Evolutionary conservation across 768 basidiomycete species (phyloP).

Genomic region (Tylopilus rubrobrunneus): DNA sequence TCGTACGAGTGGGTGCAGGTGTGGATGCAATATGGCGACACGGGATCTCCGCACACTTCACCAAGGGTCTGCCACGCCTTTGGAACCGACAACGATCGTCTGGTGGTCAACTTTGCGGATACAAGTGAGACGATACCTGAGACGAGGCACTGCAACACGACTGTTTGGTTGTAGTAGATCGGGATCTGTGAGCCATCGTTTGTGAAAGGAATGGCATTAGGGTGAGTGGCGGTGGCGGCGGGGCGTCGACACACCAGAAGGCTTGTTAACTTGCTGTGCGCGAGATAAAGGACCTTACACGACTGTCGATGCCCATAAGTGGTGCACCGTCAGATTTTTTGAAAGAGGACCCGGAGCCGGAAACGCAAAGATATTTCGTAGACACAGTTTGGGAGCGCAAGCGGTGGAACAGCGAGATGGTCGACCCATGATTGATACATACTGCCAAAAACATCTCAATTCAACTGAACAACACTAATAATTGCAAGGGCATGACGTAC

Average conservation of each 20-base stretch:
- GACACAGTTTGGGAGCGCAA: slow-evolving; percentile 92
- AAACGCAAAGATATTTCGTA: slow-evolving; percentile 93
- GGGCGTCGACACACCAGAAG: slow-evolving; percentile 69
- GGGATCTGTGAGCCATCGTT: slow-evolving; percentile 83
- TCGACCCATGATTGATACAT: slow-evolving; percentile 93
- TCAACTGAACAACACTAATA: slow-evolving; percentile 10
- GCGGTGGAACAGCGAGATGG: slow-evolving; percentile 95
- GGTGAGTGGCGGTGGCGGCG: slow-evolving; percentile 77
- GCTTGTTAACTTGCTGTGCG: slow-evolving; percentile 84
- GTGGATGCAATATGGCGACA: too few relatives aligned
- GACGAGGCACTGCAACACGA: slow-evolving; percentile 90
- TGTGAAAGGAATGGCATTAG: slow-evolving; percentile 83
- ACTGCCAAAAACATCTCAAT: slow-evolving; percentile 43
- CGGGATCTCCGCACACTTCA: slow-evolving; percentile 90
- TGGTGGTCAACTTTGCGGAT: slow-evolving; percentile 92
- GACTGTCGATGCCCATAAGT: slow-evolving; percentile 75
- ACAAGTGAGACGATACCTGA: slow-evolving; percentile 93
- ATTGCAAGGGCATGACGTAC: slow-evolving; percentile 46
- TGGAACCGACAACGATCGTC: slow-evolving; percentile 85
- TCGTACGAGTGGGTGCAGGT: too few relatives aligned
- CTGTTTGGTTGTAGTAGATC: slow-evolving; percentile 95
- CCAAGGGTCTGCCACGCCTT: slow-evolving; percentile 80
- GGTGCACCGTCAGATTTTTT: slow-evolving; percentile 91
- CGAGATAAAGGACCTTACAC: slow-evolving; percentile 76
- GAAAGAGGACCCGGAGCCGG: slow-evolving; percentile 88